phyloP scores from a whole-genome alignment of 768 basidiomycete genomes.

The Leccinum olivaceopallidum region DNA sequence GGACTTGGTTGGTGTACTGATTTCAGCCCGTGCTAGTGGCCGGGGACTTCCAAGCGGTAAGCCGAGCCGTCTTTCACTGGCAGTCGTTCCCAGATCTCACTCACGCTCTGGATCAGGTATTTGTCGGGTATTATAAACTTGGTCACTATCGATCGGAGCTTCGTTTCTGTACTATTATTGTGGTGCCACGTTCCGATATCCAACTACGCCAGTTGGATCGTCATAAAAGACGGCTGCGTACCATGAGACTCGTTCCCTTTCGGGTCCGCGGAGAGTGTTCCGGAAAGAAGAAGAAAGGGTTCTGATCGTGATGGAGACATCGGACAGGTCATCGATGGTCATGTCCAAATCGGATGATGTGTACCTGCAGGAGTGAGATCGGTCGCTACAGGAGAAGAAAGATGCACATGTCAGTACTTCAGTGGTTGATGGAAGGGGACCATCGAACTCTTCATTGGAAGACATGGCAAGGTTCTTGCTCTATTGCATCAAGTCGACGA shows the following conservation, averaged over 20 bases:
- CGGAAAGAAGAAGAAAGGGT: not conserved
- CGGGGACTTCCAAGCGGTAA: not conserved
- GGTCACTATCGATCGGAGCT: not conserved
- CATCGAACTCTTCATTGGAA: no score
- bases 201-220: not conserved
- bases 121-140: no score
- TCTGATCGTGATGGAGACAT: not conserved
- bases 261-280: not conserved
- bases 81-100: not conserved
- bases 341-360: not conserved
- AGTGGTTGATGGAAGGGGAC: not conserved
- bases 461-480: no score
- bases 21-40: not conserved
- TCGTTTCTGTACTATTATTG: not conserved
- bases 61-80: not conserved
- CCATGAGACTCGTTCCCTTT: not conserved
- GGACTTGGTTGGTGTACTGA: constrained; percentile 39
- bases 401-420: no score
- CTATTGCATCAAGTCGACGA: no score
- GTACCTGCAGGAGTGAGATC: not conserved
- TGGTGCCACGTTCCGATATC: no score
- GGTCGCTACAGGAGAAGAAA: not conserved
- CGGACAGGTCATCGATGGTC: not conserved
- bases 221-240: not conserved
- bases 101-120: not conserved